phyloP scores from a whole-genome alignment of 768 basidiomycete species.

The Trametopsis cervina region DNA sequence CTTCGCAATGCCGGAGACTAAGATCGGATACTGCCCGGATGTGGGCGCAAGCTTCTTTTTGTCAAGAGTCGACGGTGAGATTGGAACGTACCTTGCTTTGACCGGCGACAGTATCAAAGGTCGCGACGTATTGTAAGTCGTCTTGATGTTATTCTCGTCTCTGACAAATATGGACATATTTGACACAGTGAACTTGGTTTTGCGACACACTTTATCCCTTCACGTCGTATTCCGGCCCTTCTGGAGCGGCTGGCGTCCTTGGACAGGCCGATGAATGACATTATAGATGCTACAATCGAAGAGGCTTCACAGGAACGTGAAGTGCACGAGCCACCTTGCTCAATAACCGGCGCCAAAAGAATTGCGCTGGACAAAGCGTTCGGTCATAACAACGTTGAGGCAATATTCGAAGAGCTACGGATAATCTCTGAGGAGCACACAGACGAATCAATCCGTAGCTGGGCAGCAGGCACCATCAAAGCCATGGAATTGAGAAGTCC shows the following conservation, averaged over 20 bases:
- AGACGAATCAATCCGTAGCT: slow-evolving; percentile 46
- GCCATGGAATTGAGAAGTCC: slow-evolving; percentile 71
- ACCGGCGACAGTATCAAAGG: slow-evolving; percentile 71
- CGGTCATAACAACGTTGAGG: slow-evolving; percentile 57
- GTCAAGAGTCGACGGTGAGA: slow-evolving; percentile 80
- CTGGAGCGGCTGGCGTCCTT: slow-evolving; percentile 58
- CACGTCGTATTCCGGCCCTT: slow-evolving; percentile 64
- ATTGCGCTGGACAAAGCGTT: slow-evolving; percentile 82
- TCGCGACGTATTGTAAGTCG: slow-evolving; percentile 82
- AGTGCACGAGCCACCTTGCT: slow-evolving; percentile 43
- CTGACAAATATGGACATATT: not conserved
- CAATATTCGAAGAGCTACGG: slow-evolving; percentile 54
- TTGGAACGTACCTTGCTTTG: slow-evolving; percentile 92
- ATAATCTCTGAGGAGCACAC: slow-evolving; percentile 32
- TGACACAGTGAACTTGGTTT: slow-evolving; percentile 74
- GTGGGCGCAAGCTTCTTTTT: slow-evolving; percentile 91
- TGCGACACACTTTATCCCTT: slow-evolving; percentile 89
- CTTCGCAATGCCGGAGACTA: slow-evolving; percentile 97
- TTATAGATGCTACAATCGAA: slow-evolving; percentile 65
- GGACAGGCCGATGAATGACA: slow-evolving; percentile 39
- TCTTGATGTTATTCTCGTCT: not conserved
- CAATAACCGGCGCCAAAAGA: slow-evolving; percentile 56
- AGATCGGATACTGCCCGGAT: slow-evolving; percentile 86
- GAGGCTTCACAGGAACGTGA: slow-evolving; percentile 53
- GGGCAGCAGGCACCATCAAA: slow-evolving; percentile 69